Conservation (phyloP, 352 stramenopile genomes). For the Phytophthora colocasiae region DNA sequence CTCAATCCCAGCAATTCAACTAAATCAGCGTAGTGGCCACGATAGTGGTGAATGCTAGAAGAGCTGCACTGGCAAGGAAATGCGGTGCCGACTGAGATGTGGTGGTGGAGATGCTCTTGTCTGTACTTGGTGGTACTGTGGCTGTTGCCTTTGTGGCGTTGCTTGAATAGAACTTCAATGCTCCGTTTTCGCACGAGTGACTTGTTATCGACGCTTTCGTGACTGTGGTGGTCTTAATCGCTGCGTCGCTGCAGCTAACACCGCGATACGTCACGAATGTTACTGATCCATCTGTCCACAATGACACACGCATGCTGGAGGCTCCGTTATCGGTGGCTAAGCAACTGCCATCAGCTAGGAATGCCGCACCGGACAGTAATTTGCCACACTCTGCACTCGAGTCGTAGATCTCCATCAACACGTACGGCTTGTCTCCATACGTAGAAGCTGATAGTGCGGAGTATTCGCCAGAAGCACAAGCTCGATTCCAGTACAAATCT, state of each 20-base stretch:
- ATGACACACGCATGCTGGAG: conserved; percentile 46
- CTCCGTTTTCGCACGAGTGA: conserved; percentile 39
- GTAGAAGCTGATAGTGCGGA: conserved; percentile 13
- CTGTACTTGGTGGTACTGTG: neutral
- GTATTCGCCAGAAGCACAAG: conserved; percentile 24
- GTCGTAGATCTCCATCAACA: conserved; percentile 50
- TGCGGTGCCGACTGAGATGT: conserved; percentile 23
- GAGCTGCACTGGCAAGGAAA: conserved; percentile 8
- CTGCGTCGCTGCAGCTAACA: conserved; percentile 38
- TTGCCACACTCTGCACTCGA: conserved; percentile 27
- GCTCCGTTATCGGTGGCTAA: conserved; percentile 46
- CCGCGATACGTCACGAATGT: conserved; percentile 44
- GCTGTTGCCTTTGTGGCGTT: conserved; percentile 14
- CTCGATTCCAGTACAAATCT: conserved; percentile 38
- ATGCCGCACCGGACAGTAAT: conserved; percentile 46
- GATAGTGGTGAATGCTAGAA: conserved; percentile 10
- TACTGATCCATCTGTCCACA: conserved; percentile 39
- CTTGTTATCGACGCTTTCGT: conserved; percentile 24
- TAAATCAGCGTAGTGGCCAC: conserved; percentile 15
- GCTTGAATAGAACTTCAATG: conserved; percentile 44
- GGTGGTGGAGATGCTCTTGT: conserved; percentile 35
- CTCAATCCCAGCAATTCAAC: too few relatives aligned
- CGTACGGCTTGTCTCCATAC: conserved; percentile 33
- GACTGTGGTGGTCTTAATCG: conserved; percentile 37
- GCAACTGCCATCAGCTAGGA: conserved; percentile 51